phyloP scores from a whole-genome alignment of 1,284 basidiomycete species.

The Cryptococcus sp. region DNA sequence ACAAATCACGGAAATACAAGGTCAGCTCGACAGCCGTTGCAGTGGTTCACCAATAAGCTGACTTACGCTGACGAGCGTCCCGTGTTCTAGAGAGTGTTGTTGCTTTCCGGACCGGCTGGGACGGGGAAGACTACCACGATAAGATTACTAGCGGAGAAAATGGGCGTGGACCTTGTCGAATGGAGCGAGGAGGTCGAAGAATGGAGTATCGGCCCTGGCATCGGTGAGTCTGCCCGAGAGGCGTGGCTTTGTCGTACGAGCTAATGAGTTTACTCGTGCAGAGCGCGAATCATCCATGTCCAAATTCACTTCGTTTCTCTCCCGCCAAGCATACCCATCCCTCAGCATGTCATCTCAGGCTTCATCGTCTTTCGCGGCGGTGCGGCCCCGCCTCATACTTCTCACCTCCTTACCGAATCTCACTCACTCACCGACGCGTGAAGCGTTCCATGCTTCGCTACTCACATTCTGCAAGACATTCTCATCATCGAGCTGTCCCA shows the following conservation, averaged over 20 bases:
- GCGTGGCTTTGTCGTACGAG: not conserved
- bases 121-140: conserved; percentile 87
- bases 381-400: conserved; percentile 63
- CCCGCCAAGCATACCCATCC: conserved; percentile 66
- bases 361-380: conserved; percentile 26
- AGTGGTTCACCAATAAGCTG: not conserved
- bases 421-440: conserved; percentile 69
- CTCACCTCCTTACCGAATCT: conserved; percentile 93
- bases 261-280: conserved; percentile 26
- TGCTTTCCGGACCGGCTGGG: conserved; percentile 85
- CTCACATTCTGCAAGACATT: conserved; percentile 59
- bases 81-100: conserved; percentile 69
- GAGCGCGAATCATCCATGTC: conserved; percentile 66
- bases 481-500: conserved; percentile 60
- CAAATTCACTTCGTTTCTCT: conserved; percentile 77
- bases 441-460: conserved; percentile 74
- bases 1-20: conserved; percentile 71
- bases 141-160: conserved; percentile 70
- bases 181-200: conserved; percentile 63
- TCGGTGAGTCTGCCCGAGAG: conserved; percentile 23
- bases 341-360: conserved; percentile 57
- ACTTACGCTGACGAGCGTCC: not conserved
- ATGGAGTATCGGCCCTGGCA: conserved; percentile 40
- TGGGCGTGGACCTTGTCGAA: conserved; percentile 80
- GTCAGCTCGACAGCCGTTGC: conserved; percentile 63